Evolutionary conservation across 1,284 basidiomycete genomes (phyloP).

Genomic region (Porodaedalea pini): DNA sequence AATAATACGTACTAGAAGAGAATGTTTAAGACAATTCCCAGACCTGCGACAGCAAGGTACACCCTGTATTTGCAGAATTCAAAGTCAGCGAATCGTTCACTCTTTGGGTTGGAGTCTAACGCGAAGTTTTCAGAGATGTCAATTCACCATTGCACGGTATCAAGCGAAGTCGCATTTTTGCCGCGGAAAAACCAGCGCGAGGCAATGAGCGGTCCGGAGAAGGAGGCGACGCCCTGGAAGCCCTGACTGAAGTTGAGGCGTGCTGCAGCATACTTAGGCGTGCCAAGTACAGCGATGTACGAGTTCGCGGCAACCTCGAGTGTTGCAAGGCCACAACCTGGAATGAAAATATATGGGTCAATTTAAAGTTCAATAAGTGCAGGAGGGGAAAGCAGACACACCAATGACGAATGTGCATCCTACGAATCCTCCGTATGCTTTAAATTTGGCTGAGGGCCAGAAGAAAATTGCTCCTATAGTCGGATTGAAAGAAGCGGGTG

Average conservation of each 20-base stretch:
- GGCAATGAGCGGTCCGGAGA: constrained; percentile 79
- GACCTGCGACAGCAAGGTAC: constrained; percentile 72
- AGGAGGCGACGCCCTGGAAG: constrained; percentile 77
- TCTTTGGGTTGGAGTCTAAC: not conserved
- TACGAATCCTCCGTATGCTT: constrained; percentile 70
- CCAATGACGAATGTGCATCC: constrained; percentile 68
- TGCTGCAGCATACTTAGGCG: constrained; percentile 69
- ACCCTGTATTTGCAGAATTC: constrained; percentile 43
- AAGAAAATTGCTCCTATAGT: constrained; percentile 68
- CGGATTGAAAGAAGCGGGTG: no score
- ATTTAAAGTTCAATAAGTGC: no score
- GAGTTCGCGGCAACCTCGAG: constrained; percentile 77
- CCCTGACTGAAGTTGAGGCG: constrained; percentile 81
- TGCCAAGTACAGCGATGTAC: constrained; percentile 70
- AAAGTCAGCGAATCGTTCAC: not conserved
- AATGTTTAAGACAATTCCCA: constrained; percentile 60
- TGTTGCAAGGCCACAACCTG: constrained; percentile 69
- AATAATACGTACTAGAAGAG: constrained; percentile 54
- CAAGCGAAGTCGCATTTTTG: constrained; percentile 55
- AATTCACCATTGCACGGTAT: constrained; percentile 67
- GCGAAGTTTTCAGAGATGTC: constrained; percentile 4
- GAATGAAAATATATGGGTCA: not conserved
- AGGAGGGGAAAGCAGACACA: constrained; percentile 25
- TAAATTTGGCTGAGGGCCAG: constrained; percentile 74
- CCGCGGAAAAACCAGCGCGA: constrained; percentile 72